phyloP scores from a whole-genome alignment of 164 flowering plant genomes.

The Buxus sempervirens region DNA sequence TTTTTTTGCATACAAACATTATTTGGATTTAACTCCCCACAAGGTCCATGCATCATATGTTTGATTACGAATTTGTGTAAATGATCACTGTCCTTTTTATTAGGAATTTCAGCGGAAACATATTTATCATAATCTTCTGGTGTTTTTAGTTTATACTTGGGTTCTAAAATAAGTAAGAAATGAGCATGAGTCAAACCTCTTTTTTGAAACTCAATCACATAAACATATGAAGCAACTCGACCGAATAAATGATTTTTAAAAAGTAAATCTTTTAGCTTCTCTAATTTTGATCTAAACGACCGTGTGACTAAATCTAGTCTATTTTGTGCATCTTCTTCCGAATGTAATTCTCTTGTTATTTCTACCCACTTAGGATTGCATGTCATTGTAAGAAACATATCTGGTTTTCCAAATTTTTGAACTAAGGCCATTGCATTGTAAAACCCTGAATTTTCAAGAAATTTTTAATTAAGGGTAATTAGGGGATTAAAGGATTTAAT shows the following conservation, averaged over 20 bases:
- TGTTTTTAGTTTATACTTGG: background rate
- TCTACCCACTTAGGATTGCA: too few species aligned
- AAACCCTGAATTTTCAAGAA: too few species aligned
- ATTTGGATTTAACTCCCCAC: too few species aligned
- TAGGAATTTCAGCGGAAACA: slow-evolving; percentile 16
- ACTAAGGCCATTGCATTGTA: too few species aligned
- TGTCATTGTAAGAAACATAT: too few species aligned
- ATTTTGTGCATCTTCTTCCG: slow-evolving; percentile 10
- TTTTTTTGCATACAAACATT: slow-evolving; percentile 10
- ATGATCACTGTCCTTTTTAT: background rate
- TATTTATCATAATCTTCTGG: slow-evolving; percentile 9
- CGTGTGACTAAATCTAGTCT: slow-evolving; percentile 17
- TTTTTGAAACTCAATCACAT: slow-evolving; percentile 25
- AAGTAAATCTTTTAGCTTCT: slow-evolving; percentile 7
- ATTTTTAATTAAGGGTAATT: too few species aligned
- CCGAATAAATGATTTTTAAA: slow-evolving; percentile 10
- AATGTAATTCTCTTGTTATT: background rate
- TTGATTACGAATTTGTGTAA: slow-evolving; percentile 2
- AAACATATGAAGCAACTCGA: slow-evolving; percentile 5
- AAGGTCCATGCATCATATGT: slow-evolving; percentile 27
- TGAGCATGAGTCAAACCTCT: slow-evolving; percentile 21
- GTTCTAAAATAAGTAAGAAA: slow-evolving; percentile 11
- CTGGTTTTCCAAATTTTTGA: too few species aligned
- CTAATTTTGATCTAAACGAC: slow-evolving; percentile 16
- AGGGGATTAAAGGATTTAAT: too few species aligned